Conservation (phyloP, 495 filamentous ascomycete species). For the Penicillium bialowiezense region DNA sequence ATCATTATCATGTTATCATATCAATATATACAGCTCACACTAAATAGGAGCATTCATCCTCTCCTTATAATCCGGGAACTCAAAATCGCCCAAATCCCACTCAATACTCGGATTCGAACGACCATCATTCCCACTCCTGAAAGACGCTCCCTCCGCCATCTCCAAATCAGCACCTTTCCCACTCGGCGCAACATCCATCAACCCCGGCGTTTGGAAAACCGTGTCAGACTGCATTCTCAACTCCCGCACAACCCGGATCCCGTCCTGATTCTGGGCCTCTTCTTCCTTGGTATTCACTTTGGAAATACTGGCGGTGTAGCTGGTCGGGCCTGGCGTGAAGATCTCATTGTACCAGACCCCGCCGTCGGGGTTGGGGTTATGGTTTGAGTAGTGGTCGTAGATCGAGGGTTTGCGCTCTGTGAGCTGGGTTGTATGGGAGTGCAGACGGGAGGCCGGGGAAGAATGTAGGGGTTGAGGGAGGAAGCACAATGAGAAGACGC, state of each 20-base stretch:
- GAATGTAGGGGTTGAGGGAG: slow-evolving; percentile 17
- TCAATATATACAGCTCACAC: neutral
- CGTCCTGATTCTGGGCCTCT: slow-evolving; percentile 8
- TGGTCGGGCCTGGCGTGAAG: slow-evolving; percentile 14
- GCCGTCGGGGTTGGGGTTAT: slow-evolving; percentile 6
- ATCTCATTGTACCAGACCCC: slow-evolving; percentile 23
- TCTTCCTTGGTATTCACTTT: slow-evolving; percentile 10
- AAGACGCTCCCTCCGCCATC: neutral
- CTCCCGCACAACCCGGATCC: slow-evolving; percentile 35
- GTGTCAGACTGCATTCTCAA: slow-evolving; percentile 23
- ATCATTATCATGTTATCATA: neutral
- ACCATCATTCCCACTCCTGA: neutral
- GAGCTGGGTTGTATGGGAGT: slow-evolving; percentile 5
- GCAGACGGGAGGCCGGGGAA: slow-evolving; percentile 13
- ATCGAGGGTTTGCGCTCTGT: slow-evolving; percentile 16
- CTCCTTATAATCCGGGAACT: slow-evolving; percentile 30
- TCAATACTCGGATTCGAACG: slow-evolving; percentile 13
- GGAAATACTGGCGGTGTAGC: slow-evolving; percentile 28
- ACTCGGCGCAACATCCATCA: neutral
- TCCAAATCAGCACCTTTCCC: slow-evolving; percentile 10
- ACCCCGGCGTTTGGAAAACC: neutral
- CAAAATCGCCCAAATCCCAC: slow-evolving; percentile 27
- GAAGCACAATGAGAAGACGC: slow-evolving; percentile 58
- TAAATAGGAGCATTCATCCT: slow-evolving; percentile 26
- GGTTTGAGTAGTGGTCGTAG: slow-evolving; percentile 12